phyloP scores from a whole-genome alignment of 2,329 filamentous ascomycete genomes.

The Aurifilum marmelostoma region DNA sequence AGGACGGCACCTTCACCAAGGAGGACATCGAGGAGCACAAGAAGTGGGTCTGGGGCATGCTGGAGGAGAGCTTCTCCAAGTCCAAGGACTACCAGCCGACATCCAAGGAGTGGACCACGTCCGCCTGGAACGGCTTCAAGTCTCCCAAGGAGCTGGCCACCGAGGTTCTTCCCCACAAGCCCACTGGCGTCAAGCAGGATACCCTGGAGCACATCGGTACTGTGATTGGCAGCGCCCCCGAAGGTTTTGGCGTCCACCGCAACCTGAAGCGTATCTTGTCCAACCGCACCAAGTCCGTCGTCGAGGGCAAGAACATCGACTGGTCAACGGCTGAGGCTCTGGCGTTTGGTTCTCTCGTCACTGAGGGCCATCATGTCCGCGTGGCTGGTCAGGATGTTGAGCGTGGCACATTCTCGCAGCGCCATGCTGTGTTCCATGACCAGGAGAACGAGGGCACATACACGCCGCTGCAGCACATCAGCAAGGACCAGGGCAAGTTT shows the following conservation, averaged over 20 bases:
- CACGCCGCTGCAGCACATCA: conserved; percentile 87
- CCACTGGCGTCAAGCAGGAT: conserved; percentile 76
- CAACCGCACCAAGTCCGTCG: conserved; percentile 87
- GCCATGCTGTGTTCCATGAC: conserved; percentile 96
- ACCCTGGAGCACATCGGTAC: conserved; percentile 81
- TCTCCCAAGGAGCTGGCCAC: conserved; percentile 96
- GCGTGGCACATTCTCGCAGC: conserved; percentile 98
- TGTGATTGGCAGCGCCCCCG: conserved; percentile 76
- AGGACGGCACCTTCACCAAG: conserved; percentile 94
- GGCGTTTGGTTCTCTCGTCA: conserved; percentile 88
- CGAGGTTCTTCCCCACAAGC: conserved; percentile 89
- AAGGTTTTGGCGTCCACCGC: conserved; percentile 86
- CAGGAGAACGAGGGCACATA: conserved; percentile 93
- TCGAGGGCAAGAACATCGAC: conserved; percentile 93
- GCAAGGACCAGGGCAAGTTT: conserved; percentile 91
- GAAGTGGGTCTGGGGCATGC: conserved; percentile 99
- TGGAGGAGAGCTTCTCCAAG: conserved; percentile 95
- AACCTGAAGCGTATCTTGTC: conserved; percentile 96
- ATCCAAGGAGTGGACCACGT: conserved; percentile 97
- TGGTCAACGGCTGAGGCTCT: conserved; percentile 97
- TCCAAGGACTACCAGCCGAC: conserved; percentile 97
- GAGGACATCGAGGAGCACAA: conserved; percentile 99
- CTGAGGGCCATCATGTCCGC: conserved; percentile 94
- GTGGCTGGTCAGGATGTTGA: conserved; percentile 99
- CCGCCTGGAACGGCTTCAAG: conserved; percentile 99